Evolutionary conservation across 2,329 filamentous ascomycete genomes (phyloP).

Genomic region (Alternaria dauci): DNA sequence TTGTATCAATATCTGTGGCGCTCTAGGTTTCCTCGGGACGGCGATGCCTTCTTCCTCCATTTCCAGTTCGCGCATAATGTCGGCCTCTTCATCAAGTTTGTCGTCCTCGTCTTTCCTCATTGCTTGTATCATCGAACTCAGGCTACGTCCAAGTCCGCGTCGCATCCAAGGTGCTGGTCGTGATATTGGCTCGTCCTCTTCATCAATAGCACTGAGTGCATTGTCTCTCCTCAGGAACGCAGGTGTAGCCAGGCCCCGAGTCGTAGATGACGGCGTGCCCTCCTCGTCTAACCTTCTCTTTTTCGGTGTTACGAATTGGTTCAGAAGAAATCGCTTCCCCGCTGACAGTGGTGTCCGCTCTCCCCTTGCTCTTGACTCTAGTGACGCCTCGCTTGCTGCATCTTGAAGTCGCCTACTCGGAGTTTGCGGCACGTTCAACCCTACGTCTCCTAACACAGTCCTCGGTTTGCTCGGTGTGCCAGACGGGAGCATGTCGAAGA

Average conservation of each 20-base stretch:
- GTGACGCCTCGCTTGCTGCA: constrained; percentile 37
- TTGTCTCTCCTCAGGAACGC: constrained; percentile 70
- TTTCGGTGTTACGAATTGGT: constrained; percentile 70
- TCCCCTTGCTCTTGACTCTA: constrained; percentile 41
- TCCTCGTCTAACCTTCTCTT: constrained; percentile 55
- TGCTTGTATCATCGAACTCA: constrained; percentile 77
- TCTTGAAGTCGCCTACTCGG: constrained; percentile 47
- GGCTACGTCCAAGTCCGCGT: constrained; percentile 66
- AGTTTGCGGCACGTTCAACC: constrained; percentile 49
- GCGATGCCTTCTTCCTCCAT: constrained; percentile 47
- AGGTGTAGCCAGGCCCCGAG: constrained; percentile 69
- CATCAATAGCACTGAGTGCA: constrained; percentile 63
- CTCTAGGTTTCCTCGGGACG: constrained; percentile 35
- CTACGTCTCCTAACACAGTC: constrained; percentile 40
- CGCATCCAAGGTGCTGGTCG: constrained; percentile 55
- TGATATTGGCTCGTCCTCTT: constrained; percentile 56
- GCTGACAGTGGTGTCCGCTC: constrained; percentile 61
- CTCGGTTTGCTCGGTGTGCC: constrained; percentile 53
- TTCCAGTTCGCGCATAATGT: constrained; percentile 77
- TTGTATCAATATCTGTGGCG: constrained; percentile 49
- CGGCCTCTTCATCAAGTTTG: constrained; percentile 73
- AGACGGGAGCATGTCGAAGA: constrained; percentile 75
- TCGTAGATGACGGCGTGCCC: constrained; percentile 45
- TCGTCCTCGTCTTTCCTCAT: constrained; percentile 66
- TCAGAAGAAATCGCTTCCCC: constrained; percentile 68